Evolutionary conservation across 495 filamentous ascomycete genomes (phyloP).

Genomic region (Pyrenopolyporus hunteri): DNA sequence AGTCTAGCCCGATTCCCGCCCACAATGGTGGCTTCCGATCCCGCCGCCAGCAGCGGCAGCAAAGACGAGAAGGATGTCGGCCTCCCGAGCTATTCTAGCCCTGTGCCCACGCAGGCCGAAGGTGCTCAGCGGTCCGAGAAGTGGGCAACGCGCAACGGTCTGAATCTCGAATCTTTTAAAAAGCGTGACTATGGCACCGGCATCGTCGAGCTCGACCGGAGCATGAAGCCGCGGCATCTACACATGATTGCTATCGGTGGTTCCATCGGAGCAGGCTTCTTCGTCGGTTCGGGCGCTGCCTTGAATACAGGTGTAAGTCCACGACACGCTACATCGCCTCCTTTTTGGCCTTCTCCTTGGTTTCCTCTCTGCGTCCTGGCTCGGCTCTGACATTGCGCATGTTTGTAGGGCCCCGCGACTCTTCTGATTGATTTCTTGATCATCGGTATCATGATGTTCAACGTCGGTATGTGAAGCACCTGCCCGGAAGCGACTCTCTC

Average conservation of each 20-base stretch:
- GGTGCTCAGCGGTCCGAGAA: conserved; percentile 38
- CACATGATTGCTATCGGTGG: conserved; percentile 82
- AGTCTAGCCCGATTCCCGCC: conserved; percentile 1
- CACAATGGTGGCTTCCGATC: conserved; percentile 43
- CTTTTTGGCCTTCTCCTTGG: background rate
- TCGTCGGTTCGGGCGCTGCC: conserved; percentile 59
- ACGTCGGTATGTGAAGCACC: conserved; percentile 46
- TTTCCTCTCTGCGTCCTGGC: background rate
- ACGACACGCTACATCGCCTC: background rate
- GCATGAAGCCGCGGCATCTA: conserved; percentile 68
- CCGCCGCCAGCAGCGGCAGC: conserved; percentile 38
- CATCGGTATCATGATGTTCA: conserved; percentile 62
- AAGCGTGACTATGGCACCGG: conserved; percentile 48
- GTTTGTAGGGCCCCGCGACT: conserved; percentile 51
- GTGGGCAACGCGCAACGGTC: conserved; percentile 58
- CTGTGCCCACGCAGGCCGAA: conserved; percentile 1
- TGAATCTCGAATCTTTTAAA: conserved; percentile 58
- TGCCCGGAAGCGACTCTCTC: background rate
- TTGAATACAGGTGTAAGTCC: conserved; percentile 49
- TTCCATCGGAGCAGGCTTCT: conserved; percentile 71
- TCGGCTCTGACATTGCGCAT: background rate
- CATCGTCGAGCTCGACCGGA: conserved; percentile 59
- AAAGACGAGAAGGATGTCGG: conserved; percentile 40
- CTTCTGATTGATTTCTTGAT: conserved; percentile 62
- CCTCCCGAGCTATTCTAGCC: conserved; percentile 28